phyloP scores from a whole-genome alignment of 768 basidiomycete species.

The Kwoniella sp. region DNA sequence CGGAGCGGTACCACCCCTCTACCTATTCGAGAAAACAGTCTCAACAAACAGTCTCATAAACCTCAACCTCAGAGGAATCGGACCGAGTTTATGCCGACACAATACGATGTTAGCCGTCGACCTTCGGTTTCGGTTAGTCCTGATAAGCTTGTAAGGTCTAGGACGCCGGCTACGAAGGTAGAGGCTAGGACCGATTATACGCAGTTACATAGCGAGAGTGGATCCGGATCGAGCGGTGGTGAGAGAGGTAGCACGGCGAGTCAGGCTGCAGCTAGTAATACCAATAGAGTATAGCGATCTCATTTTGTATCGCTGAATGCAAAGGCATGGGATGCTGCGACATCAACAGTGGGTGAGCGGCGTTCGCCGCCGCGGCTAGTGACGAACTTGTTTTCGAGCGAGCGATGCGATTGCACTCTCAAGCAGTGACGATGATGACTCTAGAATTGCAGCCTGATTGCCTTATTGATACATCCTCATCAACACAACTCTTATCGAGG shows the following conservation, averaged over 20 bases:
- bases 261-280: too few species aligned
- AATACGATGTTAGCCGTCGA: neutral
- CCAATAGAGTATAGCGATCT: neutral
- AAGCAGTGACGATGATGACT: neutral
- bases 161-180: neutral
- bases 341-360: neutral
- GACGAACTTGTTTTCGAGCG: too few species aligned
- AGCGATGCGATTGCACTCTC: too few species aligned
- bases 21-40: neutral
- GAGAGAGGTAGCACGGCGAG: neutral
- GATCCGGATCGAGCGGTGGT: neutral
- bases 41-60: too few species aligned
- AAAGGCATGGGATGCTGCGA: too few species aligned
- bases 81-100: neutral
- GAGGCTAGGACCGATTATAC: too few species aligned
- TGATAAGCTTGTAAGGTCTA: neutral
- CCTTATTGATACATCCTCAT: too few species aligned
- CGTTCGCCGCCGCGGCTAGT: neutral
- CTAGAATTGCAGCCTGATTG: too few species aligned
- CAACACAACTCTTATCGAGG: too few species aligned
- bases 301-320: too few species aligned
- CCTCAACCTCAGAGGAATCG: neutral
- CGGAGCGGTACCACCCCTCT: neutral
- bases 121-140: neutral
- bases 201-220: neutral